Percentiles rank a stretch among this genome's conserved stretches.
Conservation (phyloP, 2,329 filamentous ascomycete species). For the Curvularia verruculosa region DNA sequence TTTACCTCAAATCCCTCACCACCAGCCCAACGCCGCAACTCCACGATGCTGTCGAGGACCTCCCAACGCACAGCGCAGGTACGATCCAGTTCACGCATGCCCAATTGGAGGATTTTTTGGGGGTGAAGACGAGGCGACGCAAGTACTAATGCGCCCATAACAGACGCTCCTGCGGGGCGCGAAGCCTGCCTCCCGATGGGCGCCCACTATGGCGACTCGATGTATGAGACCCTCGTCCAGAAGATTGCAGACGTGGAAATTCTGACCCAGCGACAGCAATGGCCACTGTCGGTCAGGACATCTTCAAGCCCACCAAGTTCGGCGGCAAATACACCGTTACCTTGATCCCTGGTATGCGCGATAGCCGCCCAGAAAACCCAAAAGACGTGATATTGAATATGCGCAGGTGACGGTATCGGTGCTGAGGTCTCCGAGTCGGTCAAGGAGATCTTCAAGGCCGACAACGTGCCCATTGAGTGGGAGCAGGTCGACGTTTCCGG, state of each 20-base stretch:
- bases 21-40: conserved; percentile 36
- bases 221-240: conserved; percentile 52
- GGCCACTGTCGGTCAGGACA: conserved; percentile 82
- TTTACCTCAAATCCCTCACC: conserved; percentile 45
- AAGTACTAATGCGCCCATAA: conserved; percentile 34
- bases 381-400: conserved; percentile 28
- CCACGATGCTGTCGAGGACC: conserved; percentile 54
- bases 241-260: conserved; percentile 1
- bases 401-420: conserved; percentile 86
- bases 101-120: conserved; percentile 32
- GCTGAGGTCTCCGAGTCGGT: conserved; percentile 97
- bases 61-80: conserved; percentile 58
- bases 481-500: conserved; percentile 97
- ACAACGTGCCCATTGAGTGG: conserved; percentile 98
- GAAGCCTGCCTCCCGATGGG: conserved; percentile 55
- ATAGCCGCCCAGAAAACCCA: conserved; percentile 21
- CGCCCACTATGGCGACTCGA: conserved; percentile 60
- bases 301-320: conserved; percentile 99
- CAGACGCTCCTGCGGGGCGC: conserved; percentile 64
- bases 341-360: conserved; percentile 80
- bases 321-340: conserved; percentile 99
- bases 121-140: background rate
- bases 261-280: conserved; percentile 38
- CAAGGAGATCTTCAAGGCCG: conserved; percentile 99
- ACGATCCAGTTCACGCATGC: conserved; percentile 30